These are phyloP conservation scores for Blepharisma undulans DNA, from an alignment of 169 alveolate species.

Conservation along the genomic window DNA sequence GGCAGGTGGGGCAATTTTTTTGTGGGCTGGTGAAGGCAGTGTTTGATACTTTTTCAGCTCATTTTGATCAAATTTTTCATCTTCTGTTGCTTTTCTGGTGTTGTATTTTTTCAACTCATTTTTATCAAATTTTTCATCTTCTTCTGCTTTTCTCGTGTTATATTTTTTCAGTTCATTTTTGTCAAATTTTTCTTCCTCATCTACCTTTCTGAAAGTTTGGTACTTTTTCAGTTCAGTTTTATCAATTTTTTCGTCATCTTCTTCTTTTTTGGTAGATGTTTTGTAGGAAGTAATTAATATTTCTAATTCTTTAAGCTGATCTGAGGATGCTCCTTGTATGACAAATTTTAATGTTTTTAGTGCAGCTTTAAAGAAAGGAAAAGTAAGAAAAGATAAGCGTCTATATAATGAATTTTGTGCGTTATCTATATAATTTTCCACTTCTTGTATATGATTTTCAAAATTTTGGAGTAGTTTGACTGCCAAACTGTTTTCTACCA, in stretches of 20 bases:
- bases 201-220: neutral
- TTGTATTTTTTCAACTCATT: neutral
- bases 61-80: too few species aligned
- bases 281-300: neutral
- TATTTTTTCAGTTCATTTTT: neutral
- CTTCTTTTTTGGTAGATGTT: neutral
- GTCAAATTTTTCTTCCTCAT: neutral
- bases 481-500: slow-evolving; percentile 19
- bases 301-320: slow-evolving; percentile 1
- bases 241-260: neutral
- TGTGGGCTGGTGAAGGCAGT: neutral
- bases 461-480: neutral
- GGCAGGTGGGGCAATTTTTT: neutral
- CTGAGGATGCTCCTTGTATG: neutral
- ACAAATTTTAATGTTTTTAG: neutral
- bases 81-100: too few species aligned
- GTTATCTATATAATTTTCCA: slow-evolving; percentile 12
- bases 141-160: neutral
- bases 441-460: slow-evolving; percentile 13
- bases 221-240: neutral
- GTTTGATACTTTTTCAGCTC: neutral
- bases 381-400: neutral
- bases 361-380: neutral
- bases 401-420: neutral
- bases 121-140: neutral